phyloP scores from a whole-genome alignment of 139 green algal genomes.

The Chlorokybus atmophyticus region DNA sequence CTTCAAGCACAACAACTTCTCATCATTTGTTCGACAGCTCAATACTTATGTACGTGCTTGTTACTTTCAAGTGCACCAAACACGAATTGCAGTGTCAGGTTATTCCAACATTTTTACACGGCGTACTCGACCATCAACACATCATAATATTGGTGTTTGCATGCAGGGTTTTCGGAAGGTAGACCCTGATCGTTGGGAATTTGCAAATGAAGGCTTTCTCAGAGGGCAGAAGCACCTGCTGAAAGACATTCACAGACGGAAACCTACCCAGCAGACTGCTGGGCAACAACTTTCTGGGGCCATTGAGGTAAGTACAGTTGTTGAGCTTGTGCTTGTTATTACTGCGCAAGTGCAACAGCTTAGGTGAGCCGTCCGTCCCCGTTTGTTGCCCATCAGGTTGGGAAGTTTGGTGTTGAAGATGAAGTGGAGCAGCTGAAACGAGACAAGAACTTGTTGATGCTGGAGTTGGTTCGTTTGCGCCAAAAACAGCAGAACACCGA shows the following conservation, averaged over 20 bases:
- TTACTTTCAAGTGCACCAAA: no score
- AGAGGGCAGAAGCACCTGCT: slow-evolving; percentile 11
- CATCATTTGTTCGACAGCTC: slow-evolving; percentile 84
- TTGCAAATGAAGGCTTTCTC: slow-evolving; percentile 84
- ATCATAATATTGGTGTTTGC: no score
- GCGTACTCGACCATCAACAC: no score
- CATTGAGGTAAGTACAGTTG: no score
- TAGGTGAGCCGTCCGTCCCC: neutral
- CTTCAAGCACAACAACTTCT: slow-evolving; percentile 99
- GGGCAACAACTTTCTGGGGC: no score
- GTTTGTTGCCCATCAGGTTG: slow-evolving; percentile 2
- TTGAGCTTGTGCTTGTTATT: no score
- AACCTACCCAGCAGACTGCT: neutral
- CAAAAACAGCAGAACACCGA: slow-evolving; percentile 1
- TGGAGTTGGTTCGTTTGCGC: slow-evolving; percentile 9
- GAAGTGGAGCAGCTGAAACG: slow-evolving; percentile 12
- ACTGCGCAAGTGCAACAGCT: no score
- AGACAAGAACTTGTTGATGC: slow-evolving; percentile 8
- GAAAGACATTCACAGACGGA: slow-evolving; percentile 16
- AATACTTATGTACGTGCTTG: slow-evolving; percentile 71
- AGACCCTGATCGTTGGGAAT: slow-evolving; percentile 89
- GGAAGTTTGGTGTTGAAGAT: slow-evolving; percentile 12
- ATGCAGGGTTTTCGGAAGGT: slow-evolving; percentile 82
- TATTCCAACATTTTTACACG: no score
- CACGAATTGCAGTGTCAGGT: no score